Evolutionary conservation across 805 yeast genomes (phyloP).

Genomic region (Priceomyces medius): DNA sequence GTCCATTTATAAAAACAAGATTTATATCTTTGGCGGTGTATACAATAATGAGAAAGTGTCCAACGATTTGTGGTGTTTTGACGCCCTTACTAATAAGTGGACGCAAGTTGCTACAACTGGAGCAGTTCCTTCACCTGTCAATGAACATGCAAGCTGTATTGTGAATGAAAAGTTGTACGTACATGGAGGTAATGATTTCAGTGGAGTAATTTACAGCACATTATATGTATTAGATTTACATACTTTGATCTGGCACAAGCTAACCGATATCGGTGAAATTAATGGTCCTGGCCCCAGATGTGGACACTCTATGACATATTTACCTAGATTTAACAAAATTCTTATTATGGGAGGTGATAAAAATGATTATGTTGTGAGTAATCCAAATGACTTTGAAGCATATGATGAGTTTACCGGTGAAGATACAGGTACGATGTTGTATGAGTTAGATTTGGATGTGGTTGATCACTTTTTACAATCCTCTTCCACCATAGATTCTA

Average conservation of each 20-base stretch:
- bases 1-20: conserved; percentile 71
- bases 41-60: conserved; percentile 66
- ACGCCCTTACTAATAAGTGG: conserved; percentile 71
- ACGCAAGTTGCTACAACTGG: conserved; percentile 68
- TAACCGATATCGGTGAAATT: conserved; percentile 48
- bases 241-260: conserved; percentile 69
- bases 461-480: conserved; percentile 31
- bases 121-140: conserved; percentile 76
- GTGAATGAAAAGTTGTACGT: conserved; percentile 77
- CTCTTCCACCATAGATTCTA: conserved; percentile 16
- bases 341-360: conserved; percentile 92
- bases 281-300: conserved; percentile 78
- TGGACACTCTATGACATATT: conserved; percentile 84
- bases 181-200: conserved; percentile 83
- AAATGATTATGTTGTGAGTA: conserved; percentile 59
- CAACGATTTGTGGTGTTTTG: conserved; percentile 78
- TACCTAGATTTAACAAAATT: conserved; percentile 64
- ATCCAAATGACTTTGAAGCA: conserved; percentile 49
- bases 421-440: conserved; percentile 55
- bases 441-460: conserved; percentile 56
- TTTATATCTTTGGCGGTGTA: conserved; percentile 88
- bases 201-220: conserved; percentile 65
- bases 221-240: conserved; percentile 75
- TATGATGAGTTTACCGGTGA: conserved; percentile 51
- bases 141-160: conserved; percentile 85